These are phyloP conservation scores for Sporothrix variecibatus DNA, from an alignment of 2,329 filamentous ascomycete species.

Conservation along the genomic window DNA sequence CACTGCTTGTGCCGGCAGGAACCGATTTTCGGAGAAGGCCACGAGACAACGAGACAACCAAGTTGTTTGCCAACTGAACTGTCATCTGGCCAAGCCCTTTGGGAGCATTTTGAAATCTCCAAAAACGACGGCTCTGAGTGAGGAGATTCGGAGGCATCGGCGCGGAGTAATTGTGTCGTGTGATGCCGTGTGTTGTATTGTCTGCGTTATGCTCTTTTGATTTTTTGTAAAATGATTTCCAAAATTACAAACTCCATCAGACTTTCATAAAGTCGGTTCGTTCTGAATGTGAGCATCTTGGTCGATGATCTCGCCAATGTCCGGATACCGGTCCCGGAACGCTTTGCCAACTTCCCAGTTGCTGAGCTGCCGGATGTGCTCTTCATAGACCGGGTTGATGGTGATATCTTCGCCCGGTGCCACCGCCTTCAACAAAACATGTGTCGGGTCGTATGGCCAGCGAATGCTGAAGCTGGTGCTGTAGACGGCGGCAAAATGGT, in stretches of 20 bases:
- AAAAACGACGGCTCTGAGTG: not conserved
- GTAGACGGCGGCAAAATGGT: conserved; percentile 38
- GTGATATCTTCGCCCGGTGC: conserved; percentile 29
- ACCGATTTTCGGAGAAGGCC: conserved; percentile 5
- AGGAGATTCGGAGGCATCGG: conserved; percentile 6
- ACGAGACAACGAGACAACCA: not conserved
- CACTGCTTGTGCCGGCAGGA: not conserved
- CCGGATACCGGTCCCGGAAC: conserved; percentile 35
- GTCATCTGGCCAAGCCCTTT: not conserved
- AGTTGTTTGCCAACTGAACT: not conserved
- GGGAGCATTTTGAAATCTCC: not conserved
- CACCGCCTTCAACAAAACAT: conserved; percentile 34
- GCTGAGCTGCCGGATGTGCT: conserved; percentile 37
- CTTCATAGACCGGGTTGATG: conserved; percentile 39
- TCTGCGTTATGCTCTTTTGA: not conserved
- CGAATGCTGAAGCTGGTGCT: conserved; percentile 38
- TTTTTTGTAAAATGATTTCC: not conserved
- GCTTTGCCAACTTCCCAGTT: conserved; percentile 37
- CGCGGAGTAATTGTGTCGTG: not conserved
- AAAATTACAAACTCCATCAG: not conserved
- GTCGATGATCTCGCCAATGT: conserved; percentile 34
- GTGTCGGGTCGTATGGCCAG: conserved; percentile 38
- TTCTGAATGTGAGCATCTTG: conserved; percentile 18
- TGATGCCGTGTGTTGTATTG: not conserved
- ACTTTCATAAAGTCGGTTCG: not conserved